These are phyloP conservation scores for Medicago ruthenica DNA, from an alignment of 306 rosid species.

Conservation along the genomic window DNA sequence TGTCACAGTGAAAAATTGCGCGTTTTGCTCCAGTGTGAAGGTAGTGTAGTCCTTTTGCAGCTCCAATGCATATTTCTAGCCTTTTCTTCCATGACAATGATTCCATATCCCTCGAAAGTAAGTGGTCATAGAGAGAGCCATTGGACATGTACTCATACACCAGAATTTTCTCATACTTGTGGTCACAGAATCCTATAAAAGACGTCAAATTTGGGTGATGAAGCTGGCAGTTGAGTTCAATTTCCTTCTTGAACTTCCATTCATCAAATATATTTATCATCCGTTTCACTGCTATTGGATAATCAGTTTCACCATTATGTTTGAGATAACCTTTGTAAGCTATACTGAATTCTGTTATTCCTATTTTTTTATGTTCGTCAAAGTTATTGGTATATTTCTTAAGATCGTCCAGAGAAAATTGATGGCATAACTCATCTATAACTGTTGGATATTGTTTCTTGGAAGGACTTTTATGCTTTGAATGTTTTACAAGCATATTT, in stretches of 20 bases:
- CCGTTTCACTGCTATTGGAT: constrained; percentile 4
- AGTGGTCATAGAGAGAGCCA: constrained; percentile 6
- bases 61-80: constrained; percentile 44
- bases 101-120: neutral
- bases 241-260: constrained; percentile 23
- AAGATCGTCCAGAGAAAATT: constrained; percentile 34
- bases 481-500: constrained; percentile 6
- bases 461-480: neutral
- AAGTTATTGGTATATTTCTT: constrained; percentile 43
- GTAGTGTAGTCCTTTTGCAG: constrained; percentile 41
- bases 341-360: accelerated
- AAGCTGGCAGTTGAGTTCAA: constrained; percentile 35
- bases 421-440: constrained; percentile 36
- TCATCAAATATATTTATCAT: neutral
- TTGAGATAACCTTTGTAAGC: constrained; percentile 35
- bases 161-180: constrained; percentile 24
- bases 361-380: neutral
- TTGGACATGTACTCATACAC: constrained; percentile 39
- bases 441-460: constrained; percentile 1
- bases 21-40: constrained; percentile 45
- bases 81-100: constrained; percentile 41
- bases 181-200: constrained; percentile 33
- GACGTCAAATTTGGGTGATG: constrained; percentile 38
- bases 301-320: neutral
- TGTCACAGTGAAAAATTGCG: constrained; percentile 3